Conservation (phyloP, 2,329 filamentous ascomycete genomes). For the Aspergillus oerlinghausenensis region DNA sequence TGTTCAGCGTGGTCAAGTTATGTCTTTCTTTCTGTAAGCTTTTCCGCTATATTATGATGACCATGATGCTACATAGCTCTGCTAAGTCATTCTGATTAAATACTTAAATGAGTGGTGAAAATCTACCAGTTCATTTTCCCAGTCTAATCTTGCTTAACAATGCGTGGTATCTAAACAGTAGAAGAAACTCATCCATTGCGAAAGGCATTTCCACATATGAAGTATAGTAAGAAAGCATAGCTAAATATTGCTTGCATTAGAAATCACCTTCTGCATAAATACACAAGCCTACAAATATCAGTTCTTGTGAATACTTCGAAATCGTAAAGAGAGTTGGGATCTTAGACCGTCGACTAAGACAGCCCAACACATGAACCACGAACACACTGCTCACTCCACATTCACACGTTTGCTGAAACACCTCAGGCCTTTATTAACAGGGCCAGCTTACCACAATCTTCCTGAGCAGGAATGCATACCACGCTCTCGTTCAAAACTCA, state of each 20-base stretch:
- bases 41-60: neutral
- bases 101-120: neutral
- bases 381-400: neutral
- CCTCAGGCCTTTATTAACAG: too few relatives aligned
- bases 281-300: neutral
- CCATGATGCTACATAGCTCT: neutral
- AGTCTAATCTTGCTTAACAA: neutral
- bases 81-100: neutral
- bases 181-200: neutral
- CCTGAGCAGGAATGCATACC: neutral
- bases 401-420: neutral
- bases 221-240: neutral
- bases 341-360: neutral
- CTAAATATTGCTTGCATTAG: neutral
- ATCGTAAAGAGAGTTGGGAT: neutral
- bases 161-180: neutral
- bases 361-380: neutral
- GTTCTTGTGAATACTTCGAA: neutral
- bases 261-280: neutral
- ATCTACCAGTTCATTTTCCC: neutral
- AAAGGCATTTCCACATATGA: neutral
- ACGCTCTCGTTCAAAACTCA: neutral
- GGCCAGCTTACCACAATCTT: neutral
- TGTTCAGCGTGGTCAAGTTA: neutral
- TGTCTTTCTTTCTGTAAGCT: neutral